These are phyloP conservation scores for Leccinum pachyderme DNA, from an alignment of 1,284 basidiomycete genomes.

Conservation along the genomic window DNA sequence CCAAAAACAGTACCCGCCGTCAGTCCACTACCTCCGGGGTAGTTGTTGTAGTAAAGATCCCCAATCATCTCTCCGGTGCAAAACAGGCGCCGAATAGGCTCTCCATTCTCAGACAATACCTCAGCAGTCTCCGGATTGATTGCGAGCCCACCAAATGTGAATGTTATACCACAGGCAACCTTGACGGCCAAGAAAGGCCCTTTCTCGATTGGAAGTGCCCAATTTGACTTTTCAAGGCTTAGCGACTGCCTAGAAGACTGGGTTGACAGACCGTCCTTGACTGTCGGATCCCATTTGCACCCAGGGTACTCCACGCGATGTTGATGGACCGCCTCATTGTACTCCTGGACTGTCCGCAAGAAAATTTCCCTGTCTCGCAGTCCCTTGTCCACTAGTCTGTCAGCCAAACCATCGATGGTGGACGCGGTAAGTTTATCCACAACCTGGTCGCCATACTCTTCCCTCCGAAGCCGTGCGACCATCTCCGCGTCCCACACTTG, in stretches of 20 bases:
- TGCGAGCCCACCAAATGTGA: conserved; percentile 66
- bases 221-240: conserved; percentile 50
- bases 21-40: conserved; percentile 67
- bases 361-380: conserved; percentile 43
- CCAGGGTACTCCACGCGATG: conserved; percentile 38
- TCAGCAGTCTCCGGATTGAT: conserved; percentile 54
- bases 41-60: conserved; percentile 59
- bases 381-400: conserved; percentile 45
- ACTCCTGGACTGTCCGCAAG: conserved; percentile 45
- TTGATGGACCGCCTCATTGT: conserved; percentile 48
- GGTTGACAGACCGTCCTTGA: conserved; percentile 61
- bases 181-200: conserved; percentile 63
- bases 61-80: conserved; percentile 69
- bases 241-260: conserved; percentile 37
- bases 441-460: conserved; percentile 63
- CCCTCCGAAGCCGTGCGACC: conserved; percentile 45
- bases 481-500: conserved; percentile 59
- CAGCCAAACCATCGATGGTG: conserved; percentile 50
- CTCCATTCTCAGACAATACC: conserved; percentile 45
- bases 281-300: conserved; percentile 53
- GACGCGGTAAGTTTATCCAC: conserved; percentile 52
- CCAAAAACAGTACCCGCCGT: conserved; percentile 69
- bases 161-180: conserved; percentile 66
- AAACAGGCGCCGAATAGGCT: conserved; percentile 52
- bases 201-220: conserved; percentile 54